Percentiles rank a stretch among this genome's conserved stretches.
Conservation (phyloP, 129 eudicot genomes). For the Glebionis coronaria region DNA sequence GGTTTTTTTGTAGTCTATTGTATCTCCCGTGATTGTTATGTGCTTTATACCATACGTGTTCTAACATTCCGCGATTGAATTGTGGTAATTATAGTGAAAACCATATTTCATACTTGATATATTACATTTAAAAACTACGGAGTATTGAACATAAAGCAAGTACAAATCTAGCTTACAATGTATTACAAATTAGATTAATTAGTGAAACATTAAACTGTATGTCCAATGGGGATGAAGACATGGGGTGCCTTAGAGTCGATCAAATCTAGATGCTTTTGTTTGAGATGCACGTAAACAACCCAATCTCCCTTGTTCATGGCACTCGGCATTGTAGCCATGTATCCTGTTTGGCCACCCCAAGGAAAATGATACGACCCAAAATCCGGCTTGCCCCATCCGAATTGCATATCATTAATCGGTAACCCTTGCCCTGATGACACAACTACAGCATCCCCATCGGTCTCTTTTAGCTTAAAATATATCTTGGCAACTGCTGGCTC, state of each 20-base stretch:
- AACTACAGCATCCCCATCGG: conserved; percentile 42
- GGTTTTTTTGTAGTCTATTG: too few relatives aligned
- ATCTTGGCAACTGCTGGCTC: conserved; percentile 39
- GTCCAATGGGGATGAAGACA: conserved; percentile 40
- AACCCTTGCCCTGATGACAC: conserved; percentile 74
- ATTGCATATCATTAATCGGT: conserved; percentile 42
- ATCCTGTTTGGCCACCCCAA: conserved; percentile 64
- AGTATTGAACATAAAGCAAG: too few relatives aligned
- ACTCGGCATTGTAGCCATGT: conserved; percentile 68
- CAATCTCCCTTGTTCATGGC: conserved; percentile 52
- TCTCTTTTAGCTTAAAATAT: conserved; percentile 21
- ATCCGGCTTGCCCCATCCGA: conserved; percentile 57
- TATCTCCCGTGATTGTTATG: too few relatives aligned
- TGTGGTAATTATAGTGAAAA: too few relatives aligned
- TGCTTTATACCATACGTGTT: too few relatives aligned
- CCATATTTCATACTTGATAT: too few relatives aligned
- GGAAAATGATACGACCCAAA: conserved; percentile 76
- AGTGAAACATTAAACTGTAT: not conserved
- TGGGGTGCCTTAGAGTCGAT: conserved; percentile 44
- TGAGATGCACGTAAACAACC: conserved; percentile 63
- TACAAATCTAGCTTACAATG: not conserved
- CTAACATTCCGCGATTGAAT: too few relatives aligned
- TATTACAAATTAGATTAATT: not conserved
- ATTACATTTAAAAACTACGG: too few relatives aligned
- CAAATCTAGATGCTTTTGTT: conserved; percentile 41